Conservation (phyloP, 176 grass and related monocot genomes). For the Alloteropsis semialata region DNA sequence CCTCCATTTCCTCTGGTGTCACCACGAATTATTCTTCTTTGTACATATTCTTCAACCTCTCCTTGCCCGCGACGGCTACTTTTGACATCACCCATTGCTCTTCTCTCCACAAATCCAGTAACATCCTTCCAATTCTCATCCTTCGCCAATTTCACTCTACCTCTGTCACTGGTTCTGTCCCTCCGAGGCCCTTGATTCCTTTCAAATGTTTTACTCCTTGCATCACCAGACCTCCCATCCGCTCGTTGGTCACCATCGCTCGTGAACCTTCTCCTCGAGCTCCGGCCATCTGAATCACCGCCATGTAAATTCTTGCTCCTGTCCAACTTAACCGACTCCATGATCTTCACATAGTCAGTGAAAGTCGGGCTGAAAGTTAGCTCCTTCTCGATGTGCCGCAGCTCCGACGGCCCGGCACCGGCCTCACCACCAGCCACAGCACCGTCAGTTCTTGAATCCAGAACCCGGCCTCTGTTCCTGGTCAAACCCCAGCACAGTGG, state of each 20-base stretch:
- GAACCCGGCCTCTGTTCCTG: slow-evolving; percentile 33
- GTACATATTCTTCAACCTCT: slow-evolving; percentile 34
- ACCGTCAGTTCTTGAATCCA: slow-evolving; percentile 27
- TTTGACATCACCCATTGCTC: not conserved
- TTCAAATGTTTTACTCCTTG: slow-evolving; percentile 35
- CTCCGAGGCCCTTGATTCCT: slow-evolving; percentile 19
- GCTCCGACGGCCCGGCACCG: slow-evolving; percentile 3
- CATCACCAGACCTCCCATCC: slow-evolving; percentile 22
- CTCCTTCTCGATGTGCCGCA: slow-evolving; percentile 79
- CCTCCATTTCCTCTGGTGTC: slow-evolving; percentile 1
- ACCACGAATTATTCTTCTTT: slow-evolving; percentile 39
- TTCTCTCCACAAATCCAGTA: slow-evolving; percentile 30
- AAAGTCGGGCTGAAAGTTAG: slow-evolving; percentile 75
- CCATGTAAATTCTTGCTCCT: slow-evolving; percentile 47
- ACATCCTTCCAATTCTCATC: slow-evolving; percentile 4
- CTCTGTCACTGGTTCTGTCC: not conserved
- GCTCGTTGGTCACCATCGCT: slow-evolving; percentile 5
- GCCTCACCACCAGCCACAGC: slow-evolving; percentile 29
- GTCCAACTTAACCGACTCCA: slow-evolving; percentile 88
- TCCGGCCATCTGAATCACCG: slow-evolving; percentile 23
- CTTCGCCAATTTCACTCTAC: not conserved
- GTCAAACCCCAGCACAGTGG: slow-evolving; percentile 34
- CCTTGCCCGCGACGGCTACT: not conserved
- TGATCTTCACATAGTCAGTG: slow-evolving; percentile 93
- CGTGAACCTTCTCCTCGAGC: slow-evolving; percentile 28